Evolutionary conservation across 345 rosid genomes (phyloP).

Genomic region (Linum usitatissimum): DNA sequence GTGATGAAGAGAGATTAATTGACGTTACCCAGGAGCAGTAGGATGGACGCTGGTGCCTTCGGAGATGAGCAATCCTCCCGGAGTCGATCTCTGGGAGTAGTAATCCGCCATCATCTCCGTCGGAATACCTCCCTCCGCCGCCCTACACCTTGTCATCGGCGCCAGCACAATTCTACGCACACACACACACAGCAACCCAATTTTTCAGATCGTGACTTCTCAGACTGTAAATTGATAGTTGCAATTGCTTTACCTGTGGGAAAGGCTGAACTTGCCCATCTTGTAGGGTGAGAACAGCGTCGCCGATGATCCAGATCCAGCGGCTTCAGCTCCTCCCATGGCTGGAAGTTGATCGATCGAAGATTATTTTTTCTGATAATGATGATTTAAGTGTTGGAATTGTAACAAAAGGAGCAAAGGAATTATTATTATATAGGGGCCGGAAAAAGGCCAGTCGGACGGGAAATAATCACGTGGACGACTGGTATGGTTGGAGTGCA

Average conservation of each 20-base stretch:
- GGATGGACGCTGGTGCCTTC: constrained; percentile 69
- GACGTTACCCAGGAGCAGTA: constrained; percentile 50
- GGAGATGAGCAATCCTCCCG: constrained; percentile 67
- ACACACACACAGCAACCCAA: too few species aligned
- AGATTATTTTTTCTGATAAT: too few species aligned
- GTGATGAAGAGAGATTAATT: neutral
- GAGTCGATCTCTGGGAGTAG: constrained; percentile 72
- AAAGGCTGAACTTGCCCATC: constrained; percentile 68
- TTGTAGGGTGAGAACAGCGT: constrained; percentile 53
- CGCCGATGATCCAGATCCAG: neutral
- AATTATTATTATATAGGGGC: too few species aligned
- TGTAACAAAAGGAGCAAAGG: too few species aligned
- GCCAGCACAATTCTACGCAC: constrained; percentile 77
- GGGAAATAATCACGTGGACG: too few species aligned
- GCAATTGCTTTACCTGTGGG: constrained; percentile 44
- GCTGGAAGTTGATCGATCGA: too few species aligned
- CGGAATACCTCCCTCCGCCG: constrained; percentile 50
- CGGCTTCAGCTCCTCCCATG: too few species aligned
- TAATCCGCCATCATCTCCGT: constrained; percentile 56
- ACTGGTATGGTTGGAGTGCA: too few species aligned
- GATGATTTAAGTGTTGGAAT: too few species aligned
- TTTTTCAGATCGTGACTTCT: too few species aligned
- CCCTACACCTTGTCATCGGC: constrained; percentile 88
- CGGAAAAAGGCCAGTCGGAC: too few species aligned
- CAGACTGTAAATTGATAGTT: too few species aligned